These are phyloP conservation scores for Tuber aestivum DNA, from an alignment of 495 filamentous ascomycete species.

Conservation along the genomic window DNA sequence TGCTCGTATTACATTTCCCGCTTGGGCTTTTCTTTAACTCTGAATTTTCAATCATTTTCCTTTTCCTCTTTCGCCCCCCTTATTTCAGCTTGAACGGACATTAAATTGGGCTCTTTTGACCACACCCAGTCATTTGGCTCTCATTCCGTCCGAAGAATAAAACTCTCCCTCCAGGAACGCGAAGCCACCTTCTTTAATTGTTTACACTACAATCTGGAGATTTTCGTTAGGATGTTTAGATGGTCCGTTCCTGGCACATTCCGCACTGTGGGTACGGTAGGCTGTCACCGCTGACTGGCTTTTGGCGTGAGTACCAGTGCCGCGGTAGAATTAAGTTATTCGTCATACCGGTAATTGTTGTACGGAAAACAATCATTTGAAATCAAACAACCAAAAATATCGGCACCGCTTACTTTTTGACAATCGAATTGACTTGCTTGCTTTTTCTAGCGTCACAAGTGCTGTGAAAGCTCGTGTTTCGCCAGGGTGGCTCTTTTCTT, in stretches of 20 bases:
- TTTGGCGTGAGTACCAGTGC: background rate
- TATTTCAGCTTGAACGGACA: slow-evolving; percentile 42
- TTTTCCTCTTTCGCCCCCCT: background rate
- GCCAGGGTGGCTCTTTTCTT: background rate
- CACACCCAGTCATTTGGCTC: slow-evolving; percentile 48
- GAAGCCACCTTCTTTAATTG: background rate
- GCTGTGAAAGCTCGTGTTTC: background rate
- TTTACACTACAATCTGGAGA: background rate
- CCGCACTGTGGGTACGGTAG: background rate
- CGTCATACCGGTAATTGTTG: background rate
- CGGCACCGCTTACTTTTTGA: background rate
- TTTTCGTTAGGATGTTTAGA: background rate
- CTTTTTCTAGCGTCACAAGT: background rate
- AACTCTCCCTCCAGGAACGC: slow-evolving; percentile 7
- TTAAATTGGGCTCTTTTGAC: slow-evolving; percentile 51
- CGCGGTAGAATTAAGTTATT: background rate
- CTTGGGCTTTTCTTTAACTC: slow-evolving; percentile 5
- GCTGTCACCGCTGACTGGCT: background rate
- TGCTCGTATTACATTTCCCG: background rate
- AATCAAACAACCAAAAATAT: background rate
- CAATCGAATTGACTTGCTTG: background rate
- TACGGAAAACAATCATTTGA: too few species aligned
- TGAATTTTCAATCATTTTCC: too few species aligned
- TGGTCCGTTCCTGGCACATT: slow-evolving; percentile 1
- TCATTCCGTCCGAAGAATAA: slow-evolving; percentile 52